These are phyloP conservation scores for Schwanniomyces etchellsii DNA, from an alignment of 1,139 yeast species.

Conservation along the genomic window DNA sequence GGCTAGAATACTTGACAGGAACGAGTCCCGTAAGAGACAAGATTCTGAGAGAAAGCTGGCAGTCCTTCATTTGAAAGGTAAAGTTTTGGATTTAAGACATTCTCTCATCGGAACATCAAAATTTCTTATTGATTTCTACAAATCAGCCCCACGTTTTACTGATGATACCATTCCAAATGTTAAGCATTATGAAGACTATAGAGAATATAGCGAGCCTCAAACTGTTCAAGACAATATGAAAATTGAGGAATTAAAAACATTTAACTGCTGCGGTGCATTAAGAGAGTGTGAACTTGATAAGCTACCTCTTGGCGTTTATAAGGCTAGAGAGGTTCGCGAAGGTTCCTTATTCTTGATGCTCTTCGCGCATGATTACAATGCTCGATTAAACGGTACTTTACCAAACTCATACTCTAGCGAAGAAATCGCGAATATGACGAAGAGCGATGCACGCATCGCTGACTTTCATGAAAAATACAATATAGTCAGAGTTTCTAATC, in stretches of 20 bases:
- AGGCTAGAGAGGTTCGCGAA: constrained; percentile 37
- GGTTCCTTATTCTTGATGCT: constrained; percentile 40
- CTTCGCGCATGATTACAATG: constrained; percentile 42
- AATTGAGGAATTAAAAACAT: not conserved
- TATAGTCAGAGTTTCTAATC: constrained; percentile 27
- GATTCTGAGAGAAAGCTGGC: no score
- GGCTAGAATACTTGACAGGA: no score
- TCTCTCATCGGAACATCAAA: no score
- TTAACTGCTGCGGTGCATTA: not conserved
- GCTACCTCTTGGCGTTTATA: not conserved
- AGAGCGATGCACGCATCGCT: constrained; percentile 15
- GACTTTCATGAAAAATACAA: constrained; percentile 24
- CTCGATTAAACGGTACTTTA: constrained; percentile 24
- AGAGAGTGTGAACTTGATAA: not conserved
- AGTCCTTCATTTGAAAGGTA: no score
- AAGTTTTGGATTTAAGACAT: no score
- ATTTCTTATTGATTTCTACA: no score
- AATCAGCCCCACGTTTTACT: no score
- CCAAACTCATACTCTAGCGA: constrained; percentile 24
- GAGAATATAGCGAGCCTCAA: no score
- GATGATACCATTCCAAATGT: no score
- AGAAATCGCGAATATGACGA: constrained; percentile 12
- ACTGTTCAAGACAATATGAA: no score
- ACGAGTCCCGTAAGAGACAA: no score
- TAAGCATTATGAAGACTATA: no score